Percentiles rank a stretch among this genome's conserved stretches.
phyloP scores from a whole-genome alignment of 2,329 filamentous ascomycete genomes.

The Monilinia vaccinii-corymbosi region DNA sequence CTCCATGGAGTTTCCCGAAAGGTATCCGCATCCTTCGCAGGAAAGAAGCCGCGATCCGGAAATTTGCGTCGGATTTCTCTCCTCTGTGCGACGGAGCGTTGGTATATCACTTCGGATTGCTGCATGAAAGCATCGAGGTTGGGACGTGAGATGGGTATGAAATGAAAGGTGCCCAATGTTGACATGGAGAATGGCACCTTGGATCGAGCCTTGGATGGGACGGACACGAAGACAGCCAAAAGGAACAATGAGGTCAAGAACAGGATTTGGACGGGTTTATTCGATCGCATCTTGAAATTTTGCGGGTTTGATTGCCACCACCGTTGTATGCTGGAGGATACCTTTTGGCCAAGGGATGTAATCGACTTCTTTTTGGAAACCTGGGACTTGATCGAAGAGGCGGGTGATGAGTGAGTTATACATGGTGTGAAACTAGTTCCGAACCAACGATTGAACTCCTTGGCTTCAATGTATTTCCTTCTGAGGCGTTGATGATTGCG shows the following conservation, averaged over 20 bases:
- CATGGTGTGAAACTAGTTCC: background rate
- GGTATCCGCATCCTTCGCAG: conserved; percentile 16
- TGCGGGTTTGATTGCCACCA: background rate
- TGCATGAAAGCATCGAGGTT: conserved; percentile 2
- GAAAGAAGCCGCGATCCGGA: conserved; percentile 14
- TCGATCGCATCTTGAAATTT: background rate
- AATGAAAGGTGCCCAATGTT: background rate
- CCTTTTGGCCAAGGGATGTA: background rate
- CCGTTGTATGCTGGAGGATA: background rate
- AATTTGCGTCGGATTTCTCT: background rate
- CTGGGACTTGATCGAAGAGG: background rate
- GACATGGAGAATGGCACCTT: background rate
- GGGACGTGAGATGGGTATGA: conserved; percentile 7
- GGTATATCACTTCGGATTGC: background rate
- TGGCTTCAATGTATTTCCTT: background rate
- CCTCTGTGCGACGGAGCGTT: background rate
- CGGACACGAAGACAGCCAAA: background rate
- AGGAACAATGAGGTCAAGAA: background rate
- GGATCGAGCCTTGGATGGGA: background rate
- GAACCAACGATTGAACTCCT: background rate
- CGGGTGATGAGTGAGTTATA: background rate
- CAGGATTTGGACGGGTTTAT: background rate
- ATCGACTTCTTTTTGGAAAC: background rate
- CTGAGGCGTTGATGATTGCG: background rate
- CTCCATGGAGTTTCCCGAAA: conserved; percentile 28